Base-by-base conservation (phyloP, 768 basidiomycete genomes). In the Kwoniella dendrophila region DNA sequence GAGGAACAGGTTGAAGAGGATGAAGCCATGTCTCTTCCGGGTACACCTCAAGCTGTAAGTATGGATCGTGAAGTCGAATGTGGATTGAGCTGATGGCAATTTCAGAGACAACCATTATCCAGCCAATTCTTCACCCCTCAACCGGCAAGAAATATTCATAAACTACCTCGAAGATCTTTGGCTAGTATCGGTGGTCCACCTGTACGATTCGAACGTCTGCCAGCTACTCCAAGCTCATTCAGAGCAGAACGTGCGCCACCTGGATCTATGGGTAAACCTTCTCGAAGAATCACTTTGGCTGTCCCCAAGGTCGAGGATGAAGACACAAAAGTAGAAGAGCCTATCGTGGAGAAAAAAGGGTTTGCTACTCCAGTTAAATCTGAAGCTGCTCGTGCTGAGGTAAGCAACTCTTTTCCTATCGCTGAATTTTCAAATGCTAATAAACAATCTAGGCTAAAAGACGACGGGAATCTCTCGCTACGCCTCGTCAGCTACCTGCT, bases 91-190 rank as follows among this genome's bases (percentile, higher is more conserved):
- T 14, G 33, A 27, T 41, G 24, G 38, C 16, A 1, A 50, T 44
- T n/a, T 20, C 27, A 66, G 70, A 40, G 44, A 53, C 55, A 45
- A 45, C 11, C 59, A 1, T 20, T 70, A 4, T 30, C 54, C 6
- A 53, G 53, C 40, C 57, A 59, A 11, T 77, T 74, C 63, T 77
- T 64, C 56, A 77, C 76, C 2, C 76, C 76, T 47, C 76, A 77
- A 54, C 62, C 66, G 24, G 47, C 43, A 26, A 65, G 72, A 6
- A 20, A 29, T 5, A 66, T 38, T n/a, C 34, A 49, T 18, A 58
- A n/a, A 22, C 40, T 58, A n/a, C 57, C 65, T 10, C 66, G 73
- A 14, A 69, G 66, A 47, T 72, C 70, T 14, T 59, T 75, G 0
- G 70, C 66, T 7, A 56, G 58, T 32, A 64, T 71, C 32, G 67